Evolutionary conservation across 2,329 filamentous ascomycete genomes (phyloP).

Genomic region (Allantophomopsis lycopodina): DNA sequence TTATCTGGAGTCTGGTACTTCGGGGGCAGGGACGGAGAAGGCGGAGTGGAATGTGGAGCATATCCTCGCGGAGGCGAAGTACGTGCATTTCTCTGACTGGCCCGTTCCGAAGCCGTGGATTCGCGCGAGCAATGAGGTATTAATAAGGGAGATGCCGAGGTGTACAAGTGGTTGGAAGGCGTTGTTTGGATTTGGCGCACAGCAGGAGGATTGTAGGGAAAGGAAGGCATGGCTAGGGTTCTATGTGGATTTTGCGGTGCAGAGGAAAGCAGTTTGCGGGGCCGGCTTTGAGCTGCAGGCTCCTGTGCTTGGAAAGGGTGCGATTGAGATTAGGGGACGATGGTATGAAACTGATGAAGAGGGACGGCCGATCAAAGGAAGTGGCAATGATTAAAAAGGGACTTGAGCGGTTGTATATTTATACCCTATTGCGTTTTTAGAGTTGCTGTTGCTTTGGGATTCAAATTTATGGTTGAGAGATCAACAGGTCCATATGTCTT

Average conservation of each 20-base stretch:
- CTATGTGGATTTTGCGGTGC: background rate
- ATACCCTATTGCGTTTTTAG: too few species aligned
- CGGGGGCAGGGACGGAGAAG: conserved; percentile 8
- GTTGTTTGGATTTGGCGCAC: background rate
- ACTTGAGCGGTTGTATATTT: too few species aligned
- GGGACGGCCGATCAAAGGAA: too few species aligned
- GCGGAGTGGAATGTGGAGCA: conserved; percentile 34
- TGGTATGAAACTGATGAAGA: background rate
- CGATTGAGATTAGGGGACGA: background rate
- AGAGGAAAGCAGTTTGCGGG: background rate
- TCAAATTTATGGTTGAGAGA: too few species aligned
- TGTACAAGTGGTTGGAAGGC: background rate
- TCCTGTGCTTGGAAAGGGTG: background rate
- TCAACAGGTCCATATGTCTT: too few species aligned
- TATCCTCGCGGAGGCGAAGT: conserved; percentile 44
- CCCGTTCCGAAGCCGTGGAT: conserved; percentile 26
- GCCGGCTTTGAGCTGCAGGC: background rate
- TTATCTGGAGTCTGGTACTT: conserved; percentile 33
- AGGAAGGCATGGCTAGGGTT: background rate
- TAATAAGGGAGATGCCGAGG: background rate
- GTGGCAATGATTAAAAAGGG: too few species aligned
- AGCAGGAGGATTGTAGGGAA: background rate
- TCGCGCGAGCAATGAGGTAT: background rate
- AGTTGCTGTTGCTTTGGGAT: too few species aligned
- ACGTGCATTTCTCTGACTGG: conserved; percentile 61